Conservation (phyloP, 257 asterid species). For the Henckelia pumila region DNA sequence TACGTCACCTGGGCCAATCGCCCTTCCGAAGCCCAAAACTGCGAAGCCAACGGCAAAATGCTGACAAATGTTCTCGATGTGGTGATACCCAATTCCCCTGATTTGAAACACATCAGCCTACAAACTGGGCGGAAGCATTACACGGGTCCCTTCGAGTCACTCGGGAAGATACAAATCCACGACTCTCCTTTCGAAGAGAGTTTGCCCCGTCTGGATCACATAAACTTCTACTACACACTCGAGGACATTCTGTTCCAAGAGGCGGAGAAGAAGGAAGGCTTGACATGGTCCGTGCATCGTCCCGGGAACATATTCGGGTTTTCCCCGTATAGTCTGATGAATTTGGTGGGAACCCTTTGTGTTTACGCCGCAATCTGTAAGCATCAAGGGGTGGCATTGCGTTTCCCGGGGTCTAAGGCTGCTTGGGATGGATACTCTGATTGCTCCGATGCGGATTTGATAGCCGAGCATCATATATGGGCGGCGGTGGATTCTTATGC, state of each 20-base stretch:
- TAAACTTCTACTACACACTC: slow-evolving; percentile 24
- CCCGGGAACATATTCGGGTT: slow-evolving; percentile 32
- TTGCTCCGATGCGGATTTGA: slow-evolving; percentile 39
- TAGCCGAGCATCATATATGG: slow-evolving; percentile 39
- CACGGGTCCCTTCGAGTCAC: slow-evolving; percentile 26
- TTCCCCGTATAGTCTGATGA: slow-evolving; percentile 33
- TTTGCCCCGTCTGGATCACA: slow-evolving; percentile 22
- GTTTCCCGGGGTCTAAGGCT: slow-evolving; percentile 33
- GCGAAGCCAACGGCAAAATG: slow-evolving; percentile 31
- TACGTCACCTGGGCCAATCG: slow-evolving; percentile 34
- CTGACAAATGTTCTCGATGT: slow-evolving; percentile 32
- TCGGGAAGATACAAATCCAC: slow-evolving; percentile 19
- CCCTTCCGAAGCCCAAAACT: slow-evolving; percentile 23
- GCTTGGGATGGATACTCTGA: slow-evolving; percentile 33
- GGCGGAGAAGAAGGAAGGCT: slow-evolving; percentile 31
- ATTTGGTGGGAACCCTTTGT: slow-evolving; percentile 26
- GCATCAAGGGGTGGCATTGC: slow-evolving; percentile 30
- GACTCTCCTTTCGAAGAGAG: slow-evolving; percentile 35
- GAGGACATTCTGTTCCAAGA: slow-evolving; percentile 38
- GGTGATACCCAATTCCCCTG: slow-evolving; percentile 34
- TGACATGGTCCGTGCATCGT: slow-evolving; percentile 38
- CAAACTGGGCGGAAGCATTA: slow-evolving; percentile 34
- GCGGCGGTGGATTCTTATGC: slow-evolving; percentile 31
- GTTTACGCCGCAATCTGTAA: slow-evolving; percentile 38
- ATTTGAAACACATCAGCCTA: slow-evolving; percentile 32